Percentiles rank a stretch among this genome's conserved stretches.
Conservation (phyloP, 805 yeast species). For the Pichia kluyveri region DNA sequence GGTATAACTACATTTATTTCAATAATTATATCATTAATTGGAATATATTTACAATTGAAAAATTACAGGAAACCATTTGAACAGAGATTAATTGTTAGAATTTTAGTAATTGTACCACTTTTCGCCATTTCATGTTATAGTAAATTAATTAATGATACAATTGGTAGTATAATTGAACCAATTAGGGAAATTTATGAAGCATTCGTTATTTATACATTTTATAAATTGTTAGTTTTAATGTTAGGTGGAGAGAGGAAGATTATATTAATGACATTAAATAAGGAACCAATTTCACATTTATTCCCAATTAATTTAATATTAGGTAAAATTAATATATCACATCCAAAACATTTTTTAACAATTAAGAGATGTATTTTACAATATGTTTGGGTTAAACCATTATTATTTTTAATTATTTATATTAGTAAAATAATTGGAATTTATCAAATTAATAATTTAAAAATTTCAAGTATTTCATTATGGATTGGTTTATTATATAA, state of each 20-base stretch:
- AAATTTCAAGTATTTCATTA: constrained; percentile 41
- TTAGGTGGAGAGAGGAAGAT: constrained; percentile 90
- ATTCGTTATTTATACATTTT: constrained; percentile 89
- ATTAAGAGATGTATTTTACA: constrained; percentile 85
- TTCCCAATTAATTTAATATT: constrained; percentile 43
- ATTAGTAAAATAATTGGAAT: constrained; percentile 38
- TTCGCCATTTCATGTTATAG: constrained; percentile 66
- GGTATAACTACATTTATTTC: constrained; percentile 19
- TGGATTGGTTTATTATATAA: constrained; percentile 70
- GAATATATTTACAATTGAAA: constrained; percentile 44
- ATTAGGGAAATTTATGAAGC: constrained; percentile 89
- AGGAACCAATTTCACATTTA: constrained; percentile 62
- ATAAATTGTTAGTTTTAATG: constrained; percentile 68
- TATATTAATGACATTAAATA: constrained; percentile 48
- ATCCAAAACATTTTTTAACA: constrained; percentile 66
- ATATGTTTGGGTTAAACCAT: constrained; percentile 90
- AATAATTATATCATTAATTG: constrained; percentile 31
- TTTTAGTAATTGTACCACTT: constrained; percentile 72
- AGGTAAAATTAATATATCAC: constrained; percentile 68
- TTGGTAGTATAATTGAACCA: constrained; percentile 54
- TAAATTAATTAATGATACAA: constrained; percentile 37
- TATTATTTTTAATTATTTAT: constrained; percentile 52
- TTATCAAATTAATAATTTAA: constrained; percentile 43
- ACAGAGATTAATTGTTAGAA: constrained; percentile 77
- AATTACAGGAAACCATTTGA: constrained; percentile 86